phyloP scores from a whole-genome alignment of 2,329 filamentous ascomycete genomes.

The Cadophora luteo-olivacea region DNA sequence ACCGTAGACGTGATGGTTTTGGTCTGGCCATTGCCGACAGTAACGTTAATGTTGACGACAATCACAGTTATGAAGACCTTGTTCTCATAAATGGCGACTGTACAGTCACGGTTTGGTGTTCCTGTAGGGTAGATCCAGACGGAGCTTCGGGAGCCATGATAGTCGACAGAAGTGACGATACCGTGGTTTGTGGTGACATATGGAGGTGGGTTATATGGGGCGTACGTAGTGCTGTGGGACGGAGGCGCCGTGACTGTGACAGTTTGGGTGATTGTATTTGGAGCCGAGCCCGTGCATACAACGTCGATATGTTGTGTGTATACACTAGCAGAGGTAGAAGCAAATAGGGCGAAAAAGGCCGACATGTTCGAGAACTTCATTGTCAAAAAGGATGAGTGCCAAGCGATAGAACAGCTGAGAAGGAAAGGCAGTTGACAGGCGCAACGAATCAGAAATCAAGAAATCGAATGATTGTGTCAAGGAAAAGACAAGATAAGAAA shows the following conservation, averaged over 20 bases:
- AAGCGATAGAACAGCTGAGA: constrained; percentile 5
- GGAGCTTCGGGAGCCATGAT: constrained; percentile 19
- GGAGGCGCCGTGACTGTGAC: constrained; percentile 27
- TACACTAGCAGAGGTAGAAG: constrained; percentile 26
- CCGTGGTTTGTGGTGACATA: not conserved
- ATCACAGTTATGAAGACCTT: constrained; percentile 25
- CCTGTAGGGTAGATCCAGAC: constrained; percentile 34
- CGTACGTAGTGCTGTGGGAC: not conserved
- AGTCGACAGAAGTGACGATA: constrained; percentile 28
- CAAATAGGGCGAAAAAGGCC: constrained; percentile 25
- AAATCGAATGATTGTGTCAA: constrained; percentile 31
- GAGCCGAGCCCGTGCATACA: constrained; percentile 28
- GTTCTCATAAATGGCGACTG: constrained; percentile 30
- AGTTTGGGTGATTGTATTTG: constrained; percentile 28
- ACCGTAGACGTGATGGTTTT: constrained; percentile 25
- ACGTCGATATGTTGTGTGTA: constrained; percentile 22
- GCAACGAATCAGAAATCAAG: not conserved
- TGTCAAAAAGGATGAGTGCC: constrained; percentile 16
- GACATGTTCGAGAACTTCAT: constrained; percentile 38
- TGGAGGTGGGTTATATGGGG: not conserved
- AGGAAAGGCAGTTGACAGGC: not conserved
- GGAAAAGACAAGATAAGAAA: constrained; percentile 31
- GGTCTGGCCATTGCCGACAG: constrained; percentile 23
- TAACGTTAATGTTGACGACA: constrained; percentile 26
- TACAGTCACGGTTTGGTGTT: constrained; percentile 26